Conservation (phyloP, 1,139 yeast species). For the Taphrina deformans region DNA sequence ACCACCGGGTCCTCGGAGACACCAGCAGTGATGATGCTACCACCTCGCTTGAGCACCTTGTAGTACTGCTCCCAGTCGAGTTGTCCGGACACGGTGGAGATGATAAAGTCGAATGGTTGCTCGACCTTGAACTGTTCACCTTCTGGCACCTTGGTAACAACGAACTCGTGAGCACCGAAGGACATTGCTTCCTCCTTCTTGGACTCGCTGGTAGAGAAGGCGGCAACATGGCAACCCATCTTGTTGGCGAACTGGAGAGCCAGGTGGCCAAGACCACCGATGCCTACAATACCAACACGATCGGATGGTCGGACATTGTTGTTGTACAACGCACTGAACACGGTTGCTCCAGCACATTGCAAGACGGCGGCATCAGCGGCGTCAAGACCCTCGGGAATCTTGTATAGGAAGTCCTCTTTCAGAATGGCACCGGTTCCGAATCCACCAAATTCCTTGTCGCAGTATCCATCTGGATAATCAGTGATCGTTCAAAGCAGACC, state of each 20-base stretch:
- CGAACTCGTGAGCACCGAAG: constrained; percentile 48
- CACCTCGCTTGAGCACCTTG: constrained; percentile 25
- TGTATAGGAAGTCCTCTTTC: constrained; percentile 49
- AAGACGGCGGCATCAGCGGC: constrained; percentile 49
- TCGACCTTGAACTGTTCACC: constrained; percentile 39
- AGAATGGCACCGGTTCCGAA: constrained; percentile 19
- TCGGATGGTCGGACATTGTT: constrained; percentile 45
- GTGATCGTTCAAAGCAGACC: not conserved
- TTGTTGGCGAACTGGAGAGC: constrained; percentile 49
- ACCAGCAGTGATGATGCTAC: constrained; percentile 9
- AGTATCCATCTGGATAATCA: not conserved
- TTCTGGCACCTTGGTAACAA: constrained; percentile 43
- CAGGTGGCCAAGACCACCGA: constrained; percentile 52
- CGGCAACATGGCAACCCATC: constrained; percentile 49
- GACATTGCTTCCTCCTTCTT: constrained; percentile 47
- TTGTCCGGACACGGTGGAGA: constrained; percentile 32
- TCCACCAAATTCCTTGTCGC: constrained; percentile 27
- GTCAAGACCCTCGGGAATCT: constrained; percentile 56
- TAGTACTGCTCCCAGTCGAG: constrained; percentile 28
- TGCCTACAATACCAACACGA: constrained; percentile 48
- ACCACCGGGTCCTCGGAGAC: constrained; percentile 13
- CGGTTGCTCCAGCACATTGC: constrained; percentile 49
- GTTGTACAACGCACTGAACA: constrained; percentile 48
- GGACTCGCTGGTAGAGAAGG: constrained; percentile 46
- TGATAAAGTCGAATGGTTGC: constrained; percentile 22